phyloP scores from a whole-genome alignment of 495 filamentous ascomycete genomes.

The Trichocladium uniseriatum region DNA sequence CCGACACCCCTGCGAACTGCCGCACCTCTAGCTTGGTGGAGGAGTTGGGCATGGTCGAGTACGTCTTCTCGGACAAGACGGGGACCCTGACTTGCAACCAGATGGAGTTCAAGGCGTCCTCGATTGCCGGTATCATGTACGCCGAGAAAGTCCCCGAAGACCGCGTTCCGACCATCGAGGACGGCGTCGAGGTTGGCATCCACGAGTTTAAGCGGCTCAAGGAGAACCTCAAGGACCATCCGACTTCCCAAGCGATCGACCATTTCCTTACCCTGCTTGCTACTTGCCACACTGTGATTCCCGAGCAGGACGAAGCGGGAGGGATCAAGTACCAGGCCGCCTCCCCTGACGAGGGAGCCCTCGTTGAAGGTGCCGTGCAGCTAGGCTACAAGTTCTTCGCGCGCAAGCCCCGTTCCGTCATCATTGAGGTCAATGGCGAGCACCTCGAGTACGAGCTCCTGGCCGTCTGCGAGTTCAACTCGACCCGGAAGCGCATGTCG shows the following conservation, averaged over 20 bases:
- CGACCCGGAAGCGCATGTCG: slow-evolving; percentile 95
- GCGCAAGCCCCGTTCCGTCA: slow-evolving; percentile 77
- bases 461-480: slow-evolving; percentile 98
- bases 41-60: slow-evolving; percentile 96
- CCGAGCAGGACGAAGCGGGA: slow-evolving; percentile 66
- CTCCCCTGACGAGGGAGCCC: slow-evolving; percentile 91
- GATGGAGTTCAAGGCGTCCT: slow-evolving; percentile 97
- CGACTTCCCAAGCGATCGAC: slow-evolving; percentile 61
- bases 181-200: slow-evolving; percentile 69
- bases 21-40: slow-evolving; percentile 94
- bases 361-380: slow-evolving; percentile 82
- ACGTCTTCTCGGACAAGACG: slow-evolving; percentile 98
- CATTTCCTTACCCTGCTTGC: slow-evolving; percentile 83
- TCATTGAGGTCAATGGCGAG: slow-evolving; percentile 62
- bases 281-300: slow-evolving; percentile 97
- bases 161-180: slow-evolving; percentile 64
- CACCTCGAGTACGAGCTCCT: slow-evolving; percentile 81
- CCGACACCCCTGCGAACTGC: slow-evolving; percentile 90
- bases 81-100: slow-evolving; percentile 97
- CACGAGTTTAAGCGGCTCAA: slow-evolving; percentile 75
- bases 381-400: slow-evolving; percentile 87
- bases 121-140: slow-evolving; percentile 89
- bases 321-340: slow-evolving; percentile 96
- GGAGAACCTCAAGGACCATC: slow-evolving; percentile 63
- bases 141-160: slow-evolving; percentile 91